phyloP scores from a whole-genome alignment of 2,329 filamentous ascomycete species.

The Aureobasidium sp. region DNA sequence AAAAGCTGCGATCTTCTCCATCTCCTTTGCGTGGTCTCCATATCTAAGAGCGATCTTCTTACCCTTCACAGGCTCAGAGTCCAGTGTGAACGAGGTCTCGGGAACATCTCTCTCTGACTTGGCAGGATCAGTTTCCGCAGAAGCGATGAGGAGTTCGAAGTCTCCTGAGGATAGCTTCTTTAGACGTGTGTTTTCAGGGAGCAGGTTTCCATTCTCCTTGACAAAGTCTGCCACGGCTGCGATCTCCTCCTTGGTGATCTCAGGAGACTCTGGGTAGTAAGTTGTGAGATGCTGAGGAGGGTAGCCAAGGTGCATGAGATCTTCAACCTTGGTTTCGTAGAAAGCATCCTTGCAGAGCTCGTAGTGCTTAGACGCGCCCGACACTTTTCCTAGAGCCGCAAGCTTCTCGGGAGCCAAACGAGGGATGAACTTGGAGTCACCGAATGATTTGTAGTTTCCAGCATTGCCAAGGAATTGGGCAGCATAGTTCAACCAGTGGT shows the following conservation, averaged over 20 bases:
- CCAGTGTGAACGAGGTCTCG: constrained; percentile 39
- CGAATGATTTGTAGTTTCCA: constrained; percentile 48
- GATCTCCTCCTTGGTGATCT: constrained; percentile 44
- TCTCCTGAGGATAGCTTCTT: constrained; percentile 36
- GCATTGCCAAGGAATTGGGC: constrained; percentile 47
- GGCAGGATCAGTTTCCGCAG: constrained; percentile 35
- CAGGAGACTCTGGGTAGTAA: constrained; percentile 44
- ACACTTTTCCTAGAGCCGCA: constrained; percentile 37
- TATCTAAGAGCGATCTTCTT: constrained; percentile 41
- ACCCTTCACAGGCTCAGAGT: constrained; percentile 33
- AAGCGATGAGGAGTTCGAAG: constrained; percentile 44
- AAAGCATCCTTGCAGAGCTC: constrained; percentile 39
- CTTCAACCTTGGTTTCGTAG: constrained; percentile 36
- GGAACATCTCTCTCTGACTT: constrained; percentile 35
- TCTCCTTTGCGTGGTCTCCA: constrained; percentile 40
- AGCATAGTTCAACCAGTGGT: constrained; percentile 36
- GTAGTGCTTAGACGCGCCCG: constrained; percentile 34
- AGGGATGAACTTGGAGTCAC: constrained; percentile 46
- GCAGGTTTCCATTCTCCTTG: constrained; percentile 36
- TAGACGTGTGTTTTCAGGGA: constrained; percentile 46
- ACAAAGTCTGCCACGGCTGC: constrained; percentile 40
- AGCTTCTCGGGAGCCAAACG: constrained; percentile 37
- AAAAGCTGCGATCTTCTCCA: constrained; percentile 40
- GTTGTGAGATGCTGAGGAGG: constrained; percentile 42
- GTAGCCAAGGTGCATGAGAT: constrained; percentile 43